phyloP scores from a whole-genome alignment of 177 flowering plant genomes.

The Vitis hybrid region DNA sequence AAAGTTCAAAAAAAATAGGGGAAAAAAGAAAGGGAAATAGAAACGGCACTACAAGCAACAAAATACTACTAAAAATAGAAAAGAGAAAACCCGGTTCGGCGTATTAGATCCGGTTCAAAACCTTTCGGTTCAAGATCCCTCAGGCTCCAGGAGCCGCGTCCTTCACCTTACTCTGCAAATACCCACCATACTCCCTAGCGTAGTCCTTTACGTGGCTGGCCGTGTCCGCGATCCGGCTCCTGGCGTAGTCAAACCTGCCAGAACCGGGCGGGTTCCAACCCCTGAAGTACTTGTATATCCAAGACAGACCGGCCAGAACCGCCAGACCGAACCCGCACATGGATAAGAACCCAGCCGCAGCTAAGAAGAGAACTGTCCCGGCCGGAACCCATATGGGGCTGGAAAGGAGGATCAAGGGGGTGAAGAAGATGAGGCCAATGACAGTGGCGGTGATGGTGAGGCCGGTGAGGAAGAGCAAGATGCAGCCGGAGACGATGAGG shows the following conservation, averaged over 20 bases:
- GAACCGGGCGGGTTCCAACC: slow-evolving; percentile 78
- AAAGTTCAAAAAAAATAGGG: background rate
- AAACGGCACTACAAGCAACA: too few species aligned
- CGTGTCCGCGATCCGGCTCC: slow-evolving; percentile 79
- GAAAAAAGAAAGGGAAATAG: background rate
- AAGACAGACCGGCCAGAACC: slow-evolving; percentile 46
- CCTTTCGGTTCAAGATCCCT: slow-evolving; percentile 4
- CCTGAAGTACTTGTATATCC: slow-evolving; percentile 71
- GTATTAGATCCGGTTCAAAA: background rate
- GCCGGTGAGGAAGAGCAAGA: slow-evolving; percentile 72
- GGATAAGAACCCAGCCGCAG: slow-evolving; percentile 44
- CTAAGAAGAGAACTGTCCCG: slow-evolving; percentile 44
- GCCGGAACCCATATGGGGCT: slow-evolving; percentile 92
- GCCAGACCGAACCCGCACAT: slow-evolving; percentile 49
- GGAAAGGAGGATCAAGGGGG: slow-evolving; percentile 64
- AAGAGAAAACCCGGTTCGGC: slow-evolving; percentile 1
- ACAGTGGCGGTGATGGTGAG: slow-evolving; percentile 59
- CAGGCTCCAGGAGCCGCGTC: slow-evolving; percentile 98
- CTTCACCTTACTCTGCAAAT: slow-evolving; percentile 73
- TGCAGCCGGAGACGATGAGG: slow-evolving; percentile 54
- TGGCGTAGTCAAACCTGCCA: slow-evolving; percentile 71
- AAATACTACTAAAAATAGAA: too few species aligned
- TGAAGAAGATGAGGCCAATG: slow-evolving; percentile 60
- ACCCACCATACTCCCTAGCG: slow-evolving; percentile 83
- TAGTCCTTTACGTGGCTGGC: slow-evolving; percentile 80